These are phyloP conservation scores for Colletotrichum horii DNA, from an alignment of 2,329 filamentous ascomycete species.

Conservation along the genomic window DNA sequence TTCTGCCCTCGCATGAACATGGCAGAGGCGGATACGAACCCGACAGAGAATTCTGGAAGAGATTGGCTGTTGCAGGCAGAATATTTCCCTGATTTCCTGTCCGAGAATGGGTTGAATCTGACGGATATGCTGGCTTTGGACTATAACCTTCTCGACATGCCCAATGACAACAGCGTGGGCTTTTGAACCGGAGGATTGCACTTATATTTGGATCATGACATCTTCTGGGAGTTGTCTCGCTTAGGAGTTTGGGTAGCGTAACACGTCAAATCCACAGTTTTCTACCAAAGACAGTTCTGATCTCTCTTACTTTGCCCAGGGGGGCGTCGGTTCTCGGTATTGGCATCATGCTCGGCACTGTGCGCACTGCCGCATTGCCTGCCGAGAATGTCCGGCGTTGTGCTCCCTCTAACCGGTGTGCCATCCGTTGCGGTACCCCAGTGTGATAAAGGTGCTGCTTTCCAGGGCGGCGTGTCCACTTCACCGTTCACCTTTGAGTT, in stretches of 20 bases:
- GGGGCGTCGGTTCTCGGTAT: not conserved
- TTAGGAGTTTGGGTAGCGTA: not conserved
- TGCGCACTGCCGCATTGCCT: not conserved
- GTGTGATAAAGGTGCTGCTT: not conserved
- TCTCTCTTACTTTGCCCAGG: not conserved
- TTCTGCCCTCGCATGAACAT: not conserved
- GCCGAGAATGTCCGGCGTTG: not conserved
- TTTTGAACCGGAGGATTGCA: not conserved
- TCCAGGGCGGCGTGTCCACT: not conserved
- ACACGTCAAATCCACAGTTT: not conserved
- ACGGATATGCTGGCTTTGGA: not conserved
- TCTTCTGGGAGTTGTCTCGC: not conserved
- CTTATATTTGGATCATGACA: not conserved
- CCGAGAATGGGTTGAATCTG: not conserved
- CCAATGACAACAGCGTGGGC: not conserved
- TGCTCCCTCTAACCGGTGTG: not conserved
- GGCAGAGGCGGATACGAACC: not conserved
- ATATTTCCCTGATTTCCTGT: not conserved
- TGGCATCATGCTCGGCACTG: not conserved
- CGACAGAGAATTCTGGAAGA: not conserved
- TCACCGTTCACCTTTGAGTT: not conserved
- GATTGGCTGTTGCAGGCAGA: not conserved
- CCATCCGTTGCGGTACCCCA: not conserved
- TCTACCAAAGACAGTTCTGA: not conserved
- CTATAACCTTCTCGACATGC: not conserved